Evolutionary conservation across 2,329 filamentous ascomycete genomes (phyloP), one percentile per base, ranked within the genome.

Genomic region (Keithomyces neogunnii): DNA sequence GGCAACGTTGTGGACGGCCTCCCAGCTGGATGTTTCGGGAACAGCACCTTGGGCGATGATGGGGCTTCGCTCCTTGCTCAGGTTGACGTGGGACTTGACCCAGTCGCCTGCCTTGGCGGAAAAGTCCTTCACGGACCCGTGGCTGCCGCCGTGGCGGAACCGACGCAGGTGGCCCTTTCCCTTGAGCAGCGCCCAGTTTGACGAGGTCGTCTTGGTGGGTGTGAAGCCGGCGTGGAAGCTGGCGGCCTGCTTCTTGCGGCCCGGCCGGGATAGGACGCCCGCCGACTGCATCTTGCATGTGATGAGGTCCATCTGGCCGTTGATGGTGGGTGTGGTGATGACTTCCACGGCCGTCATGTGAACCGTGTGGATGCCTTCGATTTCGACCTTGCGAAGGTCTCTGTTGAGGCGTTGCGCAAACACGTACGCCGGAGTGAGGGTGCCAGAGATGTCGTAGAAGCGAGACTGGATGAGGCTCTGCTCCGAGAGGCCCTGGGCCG

Each of bases 401-500:
- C 64, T 63, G 49, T 73, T 76, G 46, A 78, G 67, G 48, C 68
- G 68, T 4, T 68, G 62, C 3, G 75, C 70, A 32, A 80, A 66
- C 55, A 73, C 66, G 5, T 72, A 64, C 0, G 76, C 76, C 0
- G 76, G 70, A 42, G 80, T 65, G 28, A 78, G 64, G 2, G 73
- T 74, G 6, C 72, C 72, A 63, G 73, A 76, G 10, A 78, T 68
- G 45, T 76, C 70, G 58, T 74, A 79, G 60, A 80, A 80, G 0
- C 73, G 69, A 0, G 74, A 70, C 1, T 69, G 68, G 35, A 72
- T 69, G 4, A 75, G 63, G 43, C 73, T 65, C 1, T 62, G 61
- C n/a, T 71, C 66, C 0, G 73, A 64, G 0, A 76, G 65, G 7
- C 67, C 66, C 3, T 72, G 59, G 0, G 63, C 55, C 0, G 67